A percentile compares a stretch with the other conserved stretches of the same genome.
Evolutionary conservation across 129 eudicot species (phyloP).

Genomic region (Tagetes erecta): DNA sequence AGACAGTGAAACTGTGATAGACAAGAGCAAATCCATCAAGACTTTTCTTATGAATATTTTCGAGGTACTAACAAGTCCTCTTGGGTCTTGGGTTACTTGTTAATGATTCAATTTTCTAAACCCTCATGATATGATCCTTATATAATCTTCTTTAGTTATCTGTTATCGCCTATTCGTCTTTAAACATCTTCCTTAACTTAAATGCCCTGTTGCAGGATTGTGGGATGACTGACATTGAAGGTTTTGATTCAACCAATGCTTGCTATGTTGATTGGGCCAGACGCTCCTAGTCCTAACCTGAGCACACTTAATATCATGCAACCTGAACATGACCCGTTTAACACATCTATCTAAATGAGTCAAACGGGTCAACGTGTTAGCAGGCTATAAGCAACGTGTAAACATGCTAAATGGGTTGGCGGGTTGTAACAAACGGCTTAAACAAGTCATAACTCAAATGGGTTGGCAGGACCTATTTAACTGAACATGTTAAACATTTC

Average conservation of each 20-base stretch:
- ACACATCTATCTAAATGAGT: background rate
- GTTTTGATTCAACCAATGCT: constrained; percentile 90
- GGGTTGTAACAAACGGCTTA: background rate
- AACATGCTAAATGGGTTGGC: background rate
- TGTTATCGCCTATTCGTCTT: background rate
- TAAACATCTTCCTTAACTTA: background rate
- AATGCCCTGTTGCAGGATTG: constrained; percentile 44
- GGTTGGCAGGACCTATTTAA: background rate
- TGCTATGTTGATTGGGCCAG: constrained; percentile 86
- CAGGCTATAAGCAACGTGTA: background rate
- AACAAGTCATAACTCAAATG: background rate
- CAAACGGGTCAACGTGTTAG: background rate
- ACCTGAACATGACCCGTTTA: background rate
- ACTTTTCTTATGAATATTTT: constrained; percentile 81
- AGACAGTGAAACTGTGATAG: constrained; percentile 90
- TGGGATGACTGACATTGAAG: constrained; percentile 92
- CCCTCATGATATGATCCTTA: background rate
- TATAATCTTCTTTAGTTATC: background rate
- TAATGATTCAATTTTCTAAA: background rate
- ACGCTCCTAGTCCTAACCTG: constrained; percentile 51
- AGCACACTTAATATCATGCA: background rate
- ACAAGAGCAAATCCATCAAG: constrained; percentile 93
- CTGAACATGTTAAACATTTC: too few relatives aligned
- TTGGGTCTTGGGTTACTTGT: background rate
- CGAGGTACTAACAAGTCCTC: constrained; percentile 52